Evolutionary conservation across 2,329 filamentous ascomycete species (phyloP), one percentile per base, ranked within the genome.

Genomic region (Cordyceps tenuipes): DNA sequence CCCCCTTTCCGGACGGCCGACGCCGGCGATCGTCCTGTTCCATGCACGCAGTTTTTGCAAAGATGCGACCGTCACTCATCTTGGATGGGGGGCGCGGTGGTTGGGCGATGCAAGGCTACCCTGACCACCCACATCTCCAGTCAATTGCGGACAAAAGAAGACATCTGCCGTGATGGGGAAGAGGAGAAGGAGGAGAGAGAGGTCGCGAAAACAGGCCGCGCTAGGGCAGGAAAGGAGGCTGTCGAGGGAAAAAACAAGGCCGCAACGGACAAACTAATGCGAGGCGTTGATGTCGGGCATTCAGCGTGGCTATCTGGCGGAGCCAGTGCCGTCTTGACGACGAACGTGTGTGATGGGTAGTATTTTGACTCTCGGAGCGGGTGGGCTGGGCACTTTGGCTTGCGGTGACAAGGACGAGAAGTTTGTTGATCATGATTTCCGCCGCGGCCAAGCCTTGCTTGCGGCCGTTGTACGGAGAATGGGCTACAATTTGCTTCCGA

Each of bases 261-360:
- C 23, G 23, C 23, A 4, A 4, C 34, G 5, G 29, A 9, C 44
- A 13, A 52, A 31, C 58, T 60, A 60, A 60, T 60, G 58, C 58
- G 49, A 26, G 58, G 58, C 58, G 58, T 49, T 36, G 23, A 55
- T 60, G 58, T 60, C 58, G 51, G 44, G 52, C 58, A 60, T 60
- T 60, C 44, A 59, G 56, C 48, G 56, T 59, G 56, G 56, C 56
- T 59, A 41, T 50, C 46, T 10, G 39, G 56, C 56, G 48, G 48
- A 59, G 34, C 26, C 26, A 29, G 26, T 36, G 13, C 21, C 29
- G 19, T 34, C 29, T 19, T 29, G 29, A 29, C 29, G 7, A 6
- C 1, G 7, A 29, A 29, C 29, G 3, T 29, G 29, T 29, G 55
- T 49, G 47, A 51, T 59, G 34, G 36, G 48, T 59, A 46, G 36